Base-by-base conservation (phyloP, 1,139 yeast genomes). In the Debaryomyces fabryi region DNA sequence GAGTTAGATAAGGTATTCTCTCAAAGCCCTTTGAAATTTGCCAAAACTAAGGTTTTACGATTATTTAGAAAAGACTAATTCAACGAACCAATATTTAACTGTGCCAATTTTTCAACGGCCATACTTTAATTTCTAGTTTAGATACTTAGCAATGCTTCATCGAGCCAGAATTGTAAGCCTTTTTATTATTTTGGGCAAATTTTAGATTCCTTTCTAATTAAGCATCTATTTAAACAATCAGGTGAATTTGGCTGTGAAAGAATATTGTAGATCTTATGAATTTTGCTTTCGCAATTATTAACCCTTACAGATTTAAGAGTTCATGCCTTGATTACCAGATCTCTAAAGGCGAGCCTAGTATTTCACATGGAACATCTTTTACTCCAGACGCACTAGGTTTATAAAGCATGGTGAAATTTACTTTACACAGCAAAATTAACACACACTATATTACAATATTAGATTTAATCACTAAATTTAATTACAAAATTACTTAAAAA, bases 1-100 rank as follows among this genome's bases (percentile, higher is more conserved):
- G 91, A 85, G 61, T 76, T 85, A 64, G 89, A 85, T 60, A 88
- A 83, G 43, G 87, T 85, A 27, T 85, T 27, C 13, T 27, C 30
- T 27, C 30, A 27, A 27, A 12, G 30, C 7, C 30, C 30, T 27
- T 27, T 27, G 13, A 27, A 27, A 27, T 27, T 27, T 27, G 30
- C 30, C 5, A 27, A 27, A 27, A 27, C 1, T 13, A 27, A 27
- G n/a, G 6, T 9, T 27, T 27, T 5, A 13, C 30, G 30, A 3
- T 27, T 27, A 5, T 27, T 27, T 27, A 27, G 12, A 27, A 10
- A 6, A 5, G n/a, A 27, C 30, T 27, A n/a, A 24, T 24, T 27
- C 13, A 12, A 27, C 30, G 12, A n/a, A 5, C 2, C 5, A 27
- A 5, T 27, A 12, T 12, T n/a, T 12, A 12, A 12, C n/a, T 12